These are phyloP conservation scores for Lentinula boryana DNA, from an alignment of 768 basidiomycete genomes.

Conservation along the genomic window DNA sequence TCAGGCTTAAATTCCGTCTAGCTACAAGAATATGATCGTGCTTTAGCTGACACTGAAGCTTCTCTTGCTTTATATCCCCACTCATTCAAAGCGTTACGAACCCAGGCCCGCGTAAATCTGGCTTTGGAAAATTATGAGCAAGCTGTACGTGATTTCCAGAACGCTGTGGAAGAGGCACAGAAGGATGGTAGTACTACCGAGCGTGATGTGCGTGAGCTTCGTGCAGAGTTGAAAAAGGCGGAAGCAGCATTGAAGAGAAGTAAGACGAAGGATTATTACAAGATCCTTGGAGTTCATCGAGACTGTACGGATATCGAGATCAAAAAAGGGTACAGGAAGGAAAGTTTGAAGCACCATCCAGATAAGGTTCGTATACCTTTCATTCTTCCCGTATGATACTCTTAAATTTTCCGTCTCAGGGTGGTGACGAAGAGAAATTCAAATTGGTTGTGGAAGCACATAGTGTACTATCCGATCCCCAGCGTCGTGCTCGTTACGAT, in stretches of 20 bases:
- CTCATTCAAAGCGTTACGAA: conserved; percentile 83
- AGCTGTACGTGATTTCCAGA: conserved; percentile 69
- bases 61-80: conserved; percentile 57
- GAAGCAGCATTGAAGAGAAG: conserved; percentile 79
- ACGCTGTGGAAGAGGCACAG: conserved; percentile 68
- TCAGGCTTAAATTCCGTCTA: conserved; percentile 21
- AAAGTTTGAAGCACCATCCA: conserved; percentile 81
- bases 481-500: conserved; percentile 70
- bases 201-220: conserved; percentile 56
- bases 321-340: conserved; percentile 87
- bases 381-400: background rate
- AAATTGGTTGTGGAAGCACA: conserved; percentile 84
- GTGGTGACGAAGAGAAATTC: conserved; percentile 95
- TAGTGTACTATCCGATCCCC: conserved; percentile 74
- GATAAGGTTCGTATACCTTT: conserved; percentile 54
- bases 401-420: conserved; percentile 33
- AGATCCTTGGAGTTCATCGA: conserved; percentile 59
- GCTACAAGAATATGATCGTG: conserved; percentile 62
- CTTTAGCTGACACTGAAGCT: conserved; percentile 63
- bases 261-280: conserved; percentile 89
- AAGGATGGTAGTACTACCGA: conserved; percentile 52
- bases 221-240: conserved; percentile 69
- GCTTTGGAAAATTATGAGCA: conserved; percentile 70
- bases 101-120: conserved; percentile 75
- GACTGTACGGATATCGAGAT: conserved; percentile 69